A percentile compares a stretch with the other conserved stretches of the same genome.
Conservation (phyloP, 257 asterid genomes). For the Ilex aquifolium region DNA sequence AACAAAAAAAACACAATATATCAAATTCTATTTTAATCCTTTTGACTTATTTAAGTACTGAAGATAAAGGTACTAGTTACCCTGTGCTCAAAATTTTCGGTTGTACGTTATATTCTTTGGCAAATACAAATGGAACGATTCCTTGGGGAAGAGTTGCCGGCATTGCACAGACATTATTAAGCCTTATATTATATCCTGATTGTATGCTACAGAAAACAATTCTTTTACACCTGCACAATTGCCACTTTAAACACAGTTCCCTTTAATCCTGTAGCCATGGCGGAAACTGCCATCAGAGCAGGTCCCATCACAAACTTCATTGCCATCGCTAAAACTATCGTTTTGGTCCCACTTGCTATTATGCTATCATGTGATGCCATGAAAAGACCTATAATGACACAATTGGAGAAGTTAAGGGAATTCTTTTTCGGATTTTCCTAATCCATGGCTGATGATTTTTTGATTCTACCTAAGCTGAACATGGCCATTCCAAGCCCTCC, state of each 20-base stretch:
- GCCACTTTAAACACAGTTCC: slow-evolving; percentile 71
- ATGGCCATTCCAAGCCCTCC: slow-evolving; percentile 99
- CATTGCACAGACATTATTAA: slow-evolving; percentile 12
- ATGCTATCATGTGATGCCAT: slow-evolving; percentile 81
- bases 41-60: not conserved
- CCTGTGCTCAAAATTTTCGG: slow-evolving; percentile 86
- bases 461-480: slow-evolving; percentile 80
- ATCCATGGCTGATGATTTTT: slow-evolving; percentile 8
- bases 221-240: slow-evolving; percentile 61
- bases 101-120: slow-evolving; percentile 75
- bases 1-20: slow-evolving; percentile 6
- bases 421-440: not conserved
- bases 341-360: slow-evolving; percentile 63
- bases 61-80: slow-evolving; percentile 28
- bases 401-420: slow-evolving; percentile 6
- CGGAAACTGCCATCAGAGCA: slow-evolving; percentile 59
- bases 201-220: not conserved
- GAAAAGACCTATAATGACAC: slow-evolving; percentile 60
- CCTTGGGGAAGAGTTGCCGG: slow-evolving; percentile 99
- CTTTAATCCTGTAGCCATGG: slow-evolving; percentile 52
- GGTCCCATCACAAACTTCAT: slow-evolving; percentile 77
- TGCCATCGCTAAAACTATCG: slow-evolving; percentile 55
- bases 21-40: not conserved
- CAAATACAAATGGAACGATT: slow-evolving; percentile 88
- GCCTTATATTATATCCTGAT: not conserved